phyloP scores from a whole-genome alignment of 371 early-diverging fungal species.

The Circinella minor region DNA sequence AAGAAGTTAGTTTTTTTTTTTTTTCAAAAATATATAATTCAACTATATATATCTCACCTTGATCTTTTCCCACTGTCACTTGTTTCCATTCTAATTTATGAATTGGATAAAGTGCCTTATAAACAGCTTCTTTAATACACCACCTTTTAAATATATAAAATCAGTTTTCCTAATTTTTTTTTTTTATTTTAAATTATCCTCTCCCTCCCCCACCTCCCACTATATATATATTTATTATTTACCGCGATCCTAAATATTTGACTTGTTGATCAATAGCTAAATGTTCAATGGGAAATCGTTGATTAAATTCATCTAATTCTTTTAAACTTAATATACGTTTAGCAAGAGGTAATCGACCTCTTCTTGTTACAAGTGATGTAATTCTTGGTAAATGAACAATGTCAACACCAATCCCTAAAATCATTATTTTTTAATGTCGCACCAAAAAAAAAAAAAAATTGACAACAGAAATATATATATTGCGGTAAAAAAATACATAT shows the following conservation, averaged over 20 bases:
- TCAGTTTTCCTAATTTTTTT: too few species aligned
- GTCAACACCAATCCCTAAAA: constrained; percentile 65
- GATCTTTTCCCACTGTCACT: constrained; percentile 56
- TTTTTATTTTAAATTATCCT: too few species aligned
- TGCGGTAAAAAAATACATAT: too few species aligned
- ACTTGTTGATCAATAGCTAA: constrained; percentile 16
- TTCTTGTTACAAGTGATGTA: constrained; percentile 32
- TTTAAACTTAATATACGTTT: constrained; percentile 45
- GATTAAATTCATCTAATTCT: constrained; percentile 44
- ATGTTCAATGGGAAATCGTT: constrained; percentile 7
- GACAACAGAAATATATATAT: too few species aligned
- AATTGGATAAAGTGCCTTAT: constrained; percentile 67
- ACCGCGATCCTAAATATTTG: constrained; percentile 46
- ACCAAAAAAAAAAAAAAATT: constrained; percentile 4
- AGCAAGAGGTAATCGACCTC: constrained; percentile 38
- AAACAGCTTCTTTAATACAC: constrained; percentile 71
- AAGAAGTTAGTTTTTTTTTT: constrained; percentile 3
- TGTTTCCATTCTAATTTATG: constrained; percentile 70
- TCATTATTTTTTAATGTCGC: constrained; percentile 24
- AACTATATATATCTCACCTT: constrained; percentile 22
- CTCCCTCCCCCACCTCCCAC: not conserved
- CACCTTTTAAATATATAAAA: constrained; percentile 41
- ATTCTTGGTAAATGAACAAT: constrained; percentile 59
- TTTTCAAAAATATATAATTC: not conserved
- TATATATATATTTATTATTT: too few species aligned